phyloP scores from a whole-genome alignment of 164 flowering plant species.

The Saururus chinensis region DNA sequence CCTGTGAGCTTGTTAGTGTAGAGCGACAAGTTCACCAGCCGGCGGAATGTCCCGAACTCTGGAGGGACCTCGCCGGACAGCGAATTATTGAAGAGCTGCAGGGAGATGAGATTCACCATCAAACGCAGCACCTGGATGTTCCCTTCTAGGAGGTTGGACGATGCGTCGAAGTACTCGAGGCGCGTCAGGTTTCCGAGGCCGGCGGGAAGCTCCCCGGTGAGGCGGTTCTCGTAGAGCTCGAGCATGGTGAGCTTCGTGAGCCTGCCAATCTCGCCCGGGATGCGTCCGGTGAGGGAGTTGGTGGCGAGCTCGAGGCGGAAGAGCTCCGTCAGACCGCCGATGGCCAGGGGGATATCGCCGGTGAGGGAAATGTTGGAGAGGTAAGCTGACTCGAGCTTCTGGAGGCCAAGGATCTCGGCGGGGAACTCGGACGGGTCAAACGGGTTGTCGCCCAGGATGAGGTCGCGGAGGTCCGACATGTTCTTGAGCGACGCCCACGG shows the following conservation, averaged over 20 bases:
- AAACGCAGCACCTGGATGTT: slow-evolving; percentile 22
- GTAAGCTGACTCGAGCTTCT: slow-evolving; percentile 46
- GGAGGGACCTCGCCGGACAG: slow-evolving; percentile 43
- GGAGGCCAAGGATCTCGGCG: slow-evolving; percentile 30
- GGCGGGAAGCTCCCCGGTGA: slow-evolving; percentile 51
- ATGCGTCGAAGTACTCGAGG: slow-evolving; percentile 42
- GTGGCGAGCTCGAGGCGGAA: slow-evolving; percentile 41
- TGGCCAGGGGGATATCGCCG: slow-evolving; percentile 49
- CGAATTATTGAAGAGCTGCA: slow-evolving; percentile 41
- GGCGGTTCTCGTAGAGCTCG: slow-evolving; percentile 43
- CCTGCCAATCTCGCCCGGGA: slow-evolving; percentile 48
- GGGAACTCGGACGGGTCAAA: slow-evolving; percentile 46
- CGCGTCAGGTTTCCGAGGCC: slow-evolving; percentile 52
- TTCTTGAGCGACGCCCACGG: slow-evolving; percentile 51
- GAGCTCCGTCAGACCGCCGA: slow-evolving; percentile 53
- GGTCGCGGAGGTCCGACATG: slow-evolving; percentile 20
- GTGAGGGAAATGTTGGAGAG: slow-evolving; percentile 49
- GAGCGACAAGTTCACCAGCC: slow-evolving; percentile 56
- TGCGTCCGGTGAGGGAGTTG: slow-evolving; percentile 43
- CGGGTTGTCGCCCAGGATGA: slow-evolving; percentile 61
- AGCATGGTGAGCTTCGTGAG: slow-evolving; percentile 67
- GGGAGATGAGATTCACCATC: slow-evolving; percentile 23
- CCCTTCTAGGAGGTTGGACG: slow-evolving; percentile 33
- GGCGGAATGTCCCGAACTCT: slow-evolving; percentile 50
- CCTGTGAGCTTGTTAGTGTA: slow-evolving; percentile 62